A percentile compares a stretch with the other conserved stretches of the same genome.
phyloP scores from a whole-genome alignment of 768 basidiomycete species.

The Leccinum subgranulosum region DNA sequence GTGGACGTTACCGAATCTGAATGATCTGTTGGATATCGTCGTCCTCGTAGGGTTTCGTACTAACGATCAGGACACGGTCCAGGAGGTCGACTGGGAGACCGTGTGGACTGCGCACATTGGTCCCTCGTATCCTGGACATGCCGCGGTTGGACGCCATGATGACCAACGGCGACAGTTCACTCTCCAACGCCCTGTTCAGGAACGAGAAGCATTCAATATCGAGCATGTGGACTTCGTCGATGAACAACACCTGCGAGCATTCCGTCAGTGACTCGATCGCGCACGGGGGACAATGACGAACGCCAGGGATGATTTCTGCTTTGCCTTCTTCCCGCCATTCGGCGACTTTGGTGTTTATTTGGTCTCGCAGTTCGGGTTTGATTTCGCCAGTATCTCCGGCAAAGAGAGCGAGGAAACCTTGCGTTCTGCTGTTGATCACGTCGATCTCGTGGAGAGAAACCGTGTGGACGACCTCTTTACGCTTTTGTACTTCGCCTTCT shows the following conservation, averaged over 20 bases:
- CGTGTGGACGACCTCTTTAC: slow-evolving; percentile 96
- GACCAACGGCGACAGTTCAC: slow-evolving; percentile 89
- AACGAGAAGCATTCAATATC: slow-evolving; percentile 99
- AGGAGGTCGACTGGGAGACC: slow-evolving; percentile 93
- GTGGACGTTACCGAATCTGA: slow-evolving; percentile 65
- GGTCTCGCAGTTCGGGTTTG: slow-evolving; percentile 92
- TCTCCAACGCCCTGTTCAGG: slow-evolving; percentile 93
- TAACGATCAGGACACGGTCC: slow-evolving; percentile 94
- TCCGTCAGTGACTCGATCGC: not conserved
- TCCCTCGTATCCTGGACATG: slow-evolving; percentile 91
- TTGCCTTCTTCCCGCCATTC: slow-evolving; percentile 99
- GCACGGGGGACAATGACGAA: slow-evolving; percentile 37
- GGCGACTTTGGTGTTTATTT: slow-evolving; percentile 94
- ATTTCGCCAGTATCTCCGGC: slow-evolving; percentile 98
- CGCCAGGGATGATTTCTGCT: slow-evolving; percentile 95
- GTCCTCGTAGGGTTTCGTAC: slow-evolving; percentile 79
- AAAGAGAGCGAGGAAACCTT: slow-evolving; percentile 95
- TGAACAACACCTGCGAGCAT: slow-evolving; percentile 79
- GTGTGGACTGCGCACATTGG: slow-evolving; percentile 91
- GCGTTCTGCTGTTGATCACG: slow-evolving; percentile 97
- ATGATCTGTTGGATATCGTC: slow-evolving; percentile 91
- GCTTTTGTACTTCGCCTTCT: slow-evolving; percentile 96
- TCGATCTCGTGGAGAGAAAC: slow-evolving; percentile 99
- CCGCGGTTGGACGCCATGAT: slow-evolving; percentile 99
- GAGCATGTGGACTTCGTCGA: slow-evolving; percentile 99